These are phyloP conservation scores for Cnidoscolus chayamansa DNA, from an alignment of 441 rosid genomes.

Conservation along the genomic window DNA sequence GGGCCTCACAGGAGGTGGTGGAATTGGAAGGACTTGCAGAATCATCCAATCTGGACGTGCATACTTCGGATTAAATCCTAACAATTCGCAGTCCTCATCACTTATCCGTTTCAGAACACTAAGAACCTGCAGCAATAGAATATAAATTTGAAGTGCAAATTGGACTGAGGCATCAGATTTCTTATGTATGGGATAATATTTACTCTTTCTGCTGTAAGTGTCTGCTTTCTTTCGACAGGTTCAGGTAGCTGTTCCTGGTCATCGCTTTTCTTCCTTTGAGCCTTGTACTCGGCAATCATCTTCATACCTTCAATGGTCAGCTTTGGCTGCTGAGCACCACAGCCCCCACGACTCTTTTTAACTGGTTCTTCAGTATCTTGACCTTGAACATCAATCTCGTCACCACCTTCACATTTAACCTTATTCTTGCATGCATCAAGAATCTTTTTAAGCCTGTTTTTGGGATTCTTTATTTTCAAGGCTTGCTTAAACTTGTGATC, in stretches of 20 bases:
- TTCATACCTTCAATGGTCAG: conserved; percentile 95
- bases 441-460: conserved; percentile 28
- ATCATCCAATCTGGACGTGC: conserved; percentile 99
- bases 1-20: conserved; percentile 99
- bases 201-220: conserved; percentile 94
- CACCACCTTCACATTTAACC: conserved; percentile 46
- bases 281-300: conserved; percentile 90
- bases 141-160: conserved; percentile 16
- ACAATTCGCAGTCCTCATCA: conserved; percentile 78
- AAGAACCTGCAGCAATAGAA: conserved; percentile 51
- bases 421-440: conserved; percentile 78
- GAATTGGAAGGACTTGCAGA: conserved; percentile 93
- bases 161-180: background rate
- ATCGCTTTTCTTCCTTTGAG: conserved; percentile 72
- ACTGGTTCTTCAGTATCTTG: conserved; percentile 73
- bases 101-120: conserved; percentile 94
- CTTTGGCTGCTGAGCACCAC: conserved; percentile 47
- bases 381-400: conserved; percentile 65
- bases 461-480: conserved; percentile 86
- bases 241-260: conserved; percentile 97
- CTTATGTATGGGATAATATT: conserved; percentile 19
- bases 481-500: conserved; percentile 97
- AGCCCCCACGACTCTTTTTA: conserved; percentile 86
- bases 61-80: conserved; percentile 90
- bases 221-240: conserved; percentile 92